phyloP scores from a whole-genome alignment of 805 yeast genomes.

The Priceomyces castillae region DNA sequence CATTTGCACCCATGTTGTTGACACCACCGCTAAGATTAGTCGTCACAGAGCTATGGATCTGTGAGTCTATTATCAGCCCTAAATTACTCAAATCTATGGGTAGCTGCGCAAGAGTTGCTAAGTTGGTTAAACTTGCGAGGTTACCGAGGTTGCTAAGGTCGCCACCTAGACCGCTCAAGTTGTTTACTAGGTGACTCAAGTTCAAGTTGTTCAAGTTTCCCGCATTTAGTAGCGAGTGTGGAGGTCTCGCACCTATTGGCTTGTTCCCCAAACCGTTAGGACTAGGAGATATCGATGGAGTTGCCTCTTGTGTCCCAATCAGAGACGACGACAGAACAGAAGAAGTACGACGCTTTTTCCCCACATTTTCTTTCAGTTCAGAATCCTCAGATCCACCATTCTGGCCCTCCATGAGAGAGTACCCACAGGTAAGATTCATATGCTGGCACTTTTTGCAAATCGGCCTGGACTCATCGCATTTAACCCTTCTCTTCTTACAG shows the following conservation, averaged over 20 bases:
- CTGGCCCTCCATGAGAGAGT: conserved; percentile 26
- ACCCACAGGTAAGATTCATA: conserved; percentile 76
- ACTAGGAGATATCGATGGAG: conserved; percentile 16
- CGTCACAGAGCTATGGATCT: conserved; percentile 10
- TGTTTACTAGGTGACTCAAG: conserved; percentile 41
- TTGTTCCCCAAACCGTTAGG: conserved; percentile 2
- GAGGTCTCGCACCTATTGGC: neutral
- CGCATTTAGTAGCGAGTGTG: conserved; percentile 21
- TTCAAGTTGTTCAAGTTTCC: conserved; percentile 43
- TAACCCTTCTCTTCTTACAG: conserved; percentile 85
- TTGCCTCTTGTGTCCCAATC: conserved; percentile 15
- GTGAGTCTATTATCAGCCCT: conserved; percentile 28
- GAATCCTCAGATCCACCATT: conserved; percentile 7
- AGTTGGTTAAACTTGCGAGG: conserved; percentile 36
- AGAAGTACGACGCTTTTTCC: conserved; percentile 7
- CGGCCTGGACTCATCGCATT: conserved; percentile 88
- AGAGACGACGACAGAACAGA: conserved; percentile 1
- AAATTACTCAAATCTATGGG: conserved; percentile 39
- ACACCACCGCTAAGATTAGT: neutral
- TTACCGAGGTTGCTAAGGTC: conserved; percentile 36
- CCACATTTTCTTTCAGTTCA: neutral
- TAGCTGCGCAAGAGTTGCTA: conserved; percentile 43
- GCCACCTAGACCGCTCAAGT: conserved; percentile 33
- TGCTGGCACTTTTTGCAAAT: conserved; percentile 74
- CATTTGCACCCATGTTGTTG: neutral